Percentiles rank a stretch among this genome's conserved stretches.
Evolutionary conservation across 1,139 yeast species (phyloP).

Genomic region (Insectozyma bohioensis): DNA sequence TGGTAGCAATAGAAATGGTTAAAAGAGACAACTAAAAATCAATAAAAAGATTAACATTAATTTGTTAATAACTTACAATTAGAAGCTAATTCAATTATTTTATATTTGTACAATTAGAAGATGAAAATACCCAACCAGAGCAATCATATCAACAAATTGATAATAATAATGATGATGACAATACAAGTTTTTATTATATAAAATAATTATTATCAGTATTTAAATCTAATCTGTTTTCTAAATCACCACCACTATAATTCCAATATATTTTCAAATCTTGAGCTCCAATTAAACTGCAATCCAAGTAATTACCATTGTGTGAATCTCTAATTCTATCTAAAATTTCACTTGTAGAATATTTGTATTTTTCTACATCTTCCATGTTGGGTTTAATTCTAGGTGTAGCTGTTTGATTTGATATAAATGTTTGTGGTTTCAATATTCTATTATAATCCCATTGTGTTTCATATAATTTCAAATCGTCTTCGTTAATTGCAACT

Average conservation of each 20-base stretch:
- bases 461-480: slow-evolving; percentile 13
- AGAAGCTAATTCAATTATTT: no score
- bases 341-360: slow-evolving; percentile 3
- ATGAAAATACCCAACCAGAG: no score
- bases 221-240: slow-evolving; percentile 7
- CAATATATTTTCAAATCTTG: slow-evolving; percentile 18
- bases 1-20: no score
- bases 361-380: slow-evolving; percentile 6
- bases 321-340: slow-evolving; percentile 1
- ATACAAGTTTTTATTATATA: slow-evolving; percentile 8
- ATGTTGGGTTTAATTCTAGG: slow-evolving; percentile 1
- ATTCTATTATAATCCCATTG: slow-evolving; percentile 14
- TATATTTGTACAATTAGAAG: slow-evolving; percentile 6
- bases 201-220: slow-evolving; percentile 14
- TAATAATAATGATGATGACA: no score
- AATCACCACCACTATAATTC: slow-evolving; percentile 5
- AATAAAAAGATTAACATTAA: no score
- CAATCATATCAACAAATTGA: no score
- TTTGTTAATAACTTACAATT: no score
- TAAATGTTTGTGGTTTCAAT: slow-evolving; percentile 1
- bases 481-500: slow-evolving; percentile 9
- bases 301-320: slow-evolving; percentile 5
- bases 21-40: no score
- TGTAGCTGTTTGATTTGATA: no score
- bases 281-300: slow-evolving; percentile 3